Conservation (phyloP, 2,329 filamentous ascomycete genomes). For the Calonectria multiphialidica region DNA sequence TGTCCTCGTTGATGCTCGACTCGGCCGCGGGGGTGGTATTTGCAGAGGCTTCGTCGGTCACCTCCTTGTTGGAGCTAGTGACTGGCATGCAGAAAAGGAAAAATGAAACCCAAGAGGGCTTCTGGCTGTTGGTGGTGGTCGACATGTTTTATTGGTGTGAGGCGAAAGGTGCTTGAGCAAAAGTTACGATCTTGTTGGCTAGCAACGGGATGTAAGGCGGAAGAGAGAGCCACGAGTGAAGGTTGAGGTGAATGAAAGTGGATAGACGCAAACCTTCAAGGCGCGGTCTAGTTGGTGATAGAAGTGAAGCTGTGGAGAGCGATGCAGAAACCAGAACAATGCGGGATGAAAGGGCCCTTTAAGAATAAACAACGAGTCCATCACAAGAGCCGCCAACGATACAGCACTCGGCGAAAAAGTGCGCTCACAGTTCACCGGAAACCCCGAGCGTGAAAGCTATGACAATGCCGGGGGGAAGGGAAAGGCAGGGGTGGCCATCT, state of each 20-base stretch:
- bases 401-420: not conserved
- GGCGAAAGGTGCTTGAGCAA: not conserved
- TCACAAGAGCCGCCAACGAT: not conserved
- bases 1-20: not conserved
- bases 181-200: not conserved
- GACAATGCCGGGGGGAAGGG: not conserved
- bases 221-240: not conserved
- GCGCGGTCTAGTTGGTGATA: not conserved
- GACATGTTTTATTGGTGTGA: not conserved
- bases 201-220: not conserved
- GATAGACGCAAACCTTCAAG: slow-evolving; percentile 5
- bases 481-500: not conserved
- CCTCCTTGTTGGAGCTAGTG: not conserved
- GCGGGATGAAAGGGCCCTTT: not conserved
- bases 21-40: not conserved
- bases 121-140: not conserved
- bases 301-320: not conserved
- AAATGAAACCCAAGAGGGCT: not conserved
- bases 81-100: not conserved
- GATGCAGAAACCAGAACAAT: not conserved
- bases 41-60: not conserved
- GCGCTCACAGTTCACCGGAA: not conserved
- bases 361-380: not conserved
- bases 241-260: not conserved
- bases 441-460: not conserved